Conservation (phyloP, 192 early-diverging fungal genomes). For the Dispira simplex region DNA sequence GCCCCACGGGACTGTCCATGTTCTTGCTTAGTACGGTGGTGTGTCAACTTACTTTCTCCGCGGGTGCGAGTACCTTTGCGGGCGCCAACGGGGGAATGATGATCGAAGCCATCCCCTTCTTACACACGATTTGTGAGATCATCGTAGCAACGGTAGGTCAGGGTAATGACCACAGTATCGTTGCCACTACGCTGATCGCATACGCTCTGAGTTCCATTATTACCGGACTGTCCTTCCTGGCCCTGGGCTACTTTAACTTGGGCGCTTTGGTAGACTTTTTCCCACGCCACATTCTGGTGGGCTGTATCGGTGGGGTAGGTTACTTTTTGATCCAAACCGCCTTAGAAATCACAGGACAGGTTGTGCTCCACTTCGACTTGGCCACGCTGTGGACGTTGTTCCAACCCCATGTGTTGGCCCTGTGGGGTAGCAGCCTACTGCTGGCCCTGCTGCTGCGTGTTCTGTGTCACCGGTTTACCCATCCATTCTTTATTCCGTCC, state of each 20-base stretch:
- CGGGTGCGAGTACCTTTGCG: constrained; percentile 79
- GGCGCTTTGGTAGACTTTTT: constrained; percentile 70
- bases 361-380: constrained; percentile 42
- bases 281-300: constrained; percentile 85
- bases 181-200: constrained; percentile 81
- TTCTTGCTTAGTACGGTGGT: constrained; percentile 74
- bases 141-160: constrained; percentile 42
- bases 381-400: constrained; percentile 51
- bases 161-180: constrained; percentile 43
- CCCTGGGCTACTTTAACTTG: constrained; percentile 68
- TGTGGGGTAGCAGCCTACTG: constrained; percentile 66
- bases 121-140: constrained; percentile 64
- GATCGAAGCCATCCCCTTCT: constrained; percentile 74
- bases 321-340: constrained; percentile 89
- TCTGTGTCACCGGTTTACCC: constrained; percentile 45
- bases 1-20: constrained; percentile 87
- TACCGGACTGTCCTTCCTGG: constrained; percentile 75
- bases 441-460: constrained; percentile 54
- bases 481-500: constrained; percentile 73
- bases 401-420: constrained; percentile 38
- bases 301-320: constrained; percentile 88
- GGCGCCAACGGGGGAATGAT: constrained; percentile 90
- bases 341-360: constrained; percentile 65
- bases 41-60: constrained; percentile 52
- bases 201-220: constrained; percentile 77